Percentiles rank a stretch among this genome's conserved stretches.
These are phyloP conservation scores for Cercophora newfieldiana DNA, from an alignment of 495 filamentous ascomycete genomes.

Conservation along the genomic window DNA sequence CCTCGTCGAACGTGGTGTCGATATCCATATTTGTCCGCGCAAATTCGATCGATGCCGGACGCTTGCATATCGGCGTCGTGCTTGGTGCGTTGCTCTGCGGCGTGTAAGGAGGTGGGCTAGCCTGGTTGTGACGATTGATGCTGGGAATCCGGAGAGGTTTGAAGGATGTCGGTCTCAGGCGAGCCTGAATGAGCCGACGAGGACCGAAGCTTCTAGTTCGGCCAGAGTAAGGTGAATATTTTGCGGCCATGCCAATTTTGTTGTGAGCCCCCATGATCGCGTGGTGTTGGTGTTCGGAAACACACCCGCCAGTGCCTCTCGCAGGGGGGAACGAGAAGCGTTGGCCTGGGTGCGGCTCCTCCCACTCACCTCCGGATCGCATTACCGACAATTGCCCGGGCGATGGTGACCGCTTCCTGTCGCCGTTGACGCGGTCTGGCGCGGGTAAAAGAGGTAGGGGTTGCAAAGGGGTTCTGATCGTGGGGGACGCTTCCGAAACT, in stretches of 20 bases:
- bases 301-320: slow-evolving; percentile 33
- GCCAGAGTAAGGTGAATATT: slow-evolving; percentile 36
- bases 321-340: slow-evolving; percentile 37
- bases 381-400: slow-evolving; percentile 20
- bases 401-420: slow-evolving; percentile 21
- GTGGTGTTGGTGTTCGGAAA: slow-evolving; percentile 23
- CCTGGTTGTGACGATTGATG: slow-evolving; percentile 26
- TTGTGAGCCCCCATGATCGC: slow-evolving; percentile 36
- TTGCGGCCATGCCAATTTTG: slow-evolving; percentile 56
- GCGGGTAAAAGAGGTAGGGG: slow-evolving; percentile 8
- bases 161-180: slow-evolving; percentile 30
- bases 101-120: slow-evolving; percentile 18
- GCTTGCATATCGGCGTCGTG: slow-evolving; percentile 24
- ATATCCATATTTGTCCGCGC: slow-evolving; percentile 8
- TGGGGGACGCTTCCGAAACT: slow-evolving; percentile 39
- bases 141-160: slow-evolving; percentile 42
- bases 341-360: slow-evolving; percentile 49
- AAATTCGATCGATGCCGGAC: slow-evolving; percentile 19
- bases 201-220: slow-evolving; percentile 23
- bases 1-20: slow-evolving; percentile 35
- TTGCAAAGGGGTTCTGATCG: slow-evolving; percentile 25
- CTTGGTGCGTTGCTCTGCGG: slow-evolving; percentile 21
- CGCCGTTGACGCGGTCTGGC: slow-evolving; percentile 20
- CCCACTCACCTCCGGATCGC: slow-evolving; percentile 37
- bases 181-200: slow-evolving; percentile 33